These are phyloP conservation scores for Oryza brachyantha DNA, from an alignment of 176 grass and related monocot species.

Conservation along the genomic window DNA sequence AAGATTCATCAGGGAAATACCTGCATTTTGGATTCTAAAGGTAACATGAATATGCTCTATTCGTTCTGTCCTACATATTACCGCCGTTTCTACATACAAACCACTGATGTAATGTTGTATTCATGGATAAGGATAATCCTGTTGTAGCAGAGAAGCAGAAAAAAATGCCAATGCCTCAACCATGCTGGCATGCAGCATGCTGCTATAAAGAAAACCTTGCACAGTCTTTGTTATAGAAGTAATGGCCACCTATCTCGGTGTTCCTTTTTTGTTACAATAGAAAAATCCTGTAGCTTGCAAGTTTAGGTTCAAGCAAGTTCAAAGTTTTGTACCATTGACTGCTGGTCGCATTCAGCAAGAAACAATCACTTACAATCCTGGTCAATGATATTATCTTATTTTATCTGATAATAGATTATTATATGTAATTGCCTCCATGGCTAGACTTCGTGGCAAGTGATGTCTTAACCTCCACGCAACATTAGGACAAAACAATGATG, in stretches of 20 bases:
- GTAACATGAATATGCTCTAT: no score
- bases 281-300: no score
- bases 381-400: background rate
- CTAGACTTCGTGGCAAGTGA: background rate
- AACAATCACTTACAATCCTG: background rate
- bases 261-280: no score
- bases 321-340: background rate
- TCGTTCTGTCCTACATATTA: no score
- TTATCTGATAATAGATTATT: background rate
- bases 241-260: background rate
- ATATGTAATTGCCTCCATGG: background rate
- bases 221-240: background rate
- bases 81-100: background rate
- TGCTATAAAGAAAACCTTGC: slow-evolving; percentile 13
- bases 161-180: background rate
- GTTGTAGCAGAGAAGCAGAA: background rate
- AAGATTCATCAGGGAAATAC: slow-evolving; percentile 14
- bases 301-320: background rate
- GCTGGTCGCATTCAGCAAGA: background rate
- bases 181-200: background rate
- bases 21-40: background rate
- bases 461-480: background rate
- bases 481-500: background rate
- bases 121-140: background rate
- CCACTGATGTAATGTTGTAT: background rate